Percentiles rank a stretch among this genome's conserved stretches.
phyloP scores from a whole-genome alignment of 1,284 basidiomycete genomes.

The Austroboletus niveus region DNA sequence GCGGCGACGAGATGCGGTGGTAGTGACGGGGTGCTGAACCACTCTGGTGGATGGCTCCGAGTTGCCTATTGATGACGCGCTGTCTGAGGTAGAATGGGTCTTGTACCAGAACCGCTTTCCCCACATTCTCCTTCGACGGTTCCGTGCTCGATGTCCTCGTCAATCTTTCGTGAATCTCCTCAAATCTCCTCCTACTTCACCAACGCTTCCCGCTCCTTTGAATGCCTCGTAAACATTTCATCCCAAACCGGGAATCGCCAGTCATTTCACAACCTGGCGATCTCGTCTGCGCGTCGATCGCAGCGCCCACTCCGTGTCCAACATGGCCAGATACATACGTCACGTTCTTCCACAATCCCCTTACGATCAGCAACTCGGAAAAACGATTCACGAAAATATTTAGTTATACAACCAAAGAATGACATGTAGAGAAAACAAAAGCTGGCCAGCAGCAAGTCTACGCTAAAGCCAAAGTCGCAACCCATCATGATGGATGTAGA shows the following conservation, averaged over 20 bases:
- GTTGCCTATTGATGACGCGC: constrained; percentile 10
- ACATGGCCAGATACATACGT: constrained; percentile 49
- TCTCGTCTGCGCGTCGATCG: constrained; percentile 19
- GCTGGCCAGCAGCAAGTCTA: too few relatives aligned
- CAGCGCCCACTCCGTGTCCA: constrained; percentile 61
- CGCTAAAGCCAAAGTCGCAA: too few relatives aligned
- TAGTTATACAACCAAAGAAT: too few relatives aligned
- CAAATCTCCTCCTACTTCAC: constrained; percentile 45
- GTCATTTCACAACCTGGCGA: constrained; percentile 2
- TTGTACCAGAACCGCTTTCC: neutral
- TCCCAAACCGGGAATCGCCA: constrained; percentile 51
- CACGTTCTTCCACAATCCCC: constrained; percentile 50
- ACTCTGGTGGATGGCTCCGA: constrained; percentile 9
- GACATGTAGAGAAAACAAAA: too few relatives aligned
- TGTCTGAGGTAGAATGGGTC: constrained; percentile 20
- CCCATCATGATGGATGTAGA: too few relatives aligned
- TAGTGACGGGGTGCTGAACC: constrained; percentile 26
- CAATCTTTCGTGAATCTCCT: constrained; percentile 14
- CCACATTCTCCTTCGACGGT: constrained; percentile 23
- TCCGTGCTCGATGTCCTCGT: constrained; percentile 31
- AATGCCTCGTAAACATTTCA: constrained; percentile 57
- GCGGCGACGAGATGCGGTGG: constrained; percentile 15
- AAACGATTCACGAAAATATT: too few relatives aligned
- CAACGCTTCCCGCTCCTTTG: constrained; percentile 55
- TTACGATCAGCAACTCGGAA: too few relatives aligned